Base-by-base conservation (phyloP, 306 rosid genomes). In the Herpetospermum pedunculosum region DNA sequence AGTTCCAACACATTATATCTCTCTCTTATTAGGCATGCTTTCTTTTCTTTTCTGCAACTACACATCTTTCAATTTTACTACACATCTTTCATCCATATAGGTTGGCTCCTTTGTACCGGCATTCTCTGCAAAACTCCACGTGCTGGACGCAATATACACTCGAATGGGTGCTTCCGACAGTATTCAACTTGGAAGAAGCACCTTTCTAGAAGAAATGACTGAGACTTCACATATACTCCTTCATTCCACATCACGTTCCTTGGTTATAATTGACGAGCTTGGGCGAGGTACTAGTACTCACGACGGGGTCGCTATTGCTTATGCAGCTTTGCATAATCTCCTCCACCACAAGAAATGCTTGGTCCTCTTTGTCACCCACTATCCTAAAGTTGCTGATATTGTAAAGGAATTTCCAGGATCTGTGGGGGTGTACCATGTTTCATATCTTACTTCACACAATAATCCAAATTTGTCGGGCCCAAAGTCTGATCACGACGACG, bases 251-350 rank as follows among this genome's bases (percentile, higher is more conserved):
- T 70, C 76, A 68, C 81, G 78, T 52, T 94, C 98, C 16, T 85
- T 94, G 75, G 96, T 91, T 44, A 86, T 94, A 81, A 81, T 91
- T 1, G 98, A 94, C 67, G 98, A 94, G 87, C 98, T 94, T 73
- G 98, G 98, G 74, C 85, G 98, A 88, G 98, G 98, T 75, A 93
- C 97, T 11, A 91, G 97, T 75, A 93, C 98, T 12, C 98, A 93
- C 46, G 98, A 93, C 50, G 98, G 97, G 2, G 89, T 86, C 79
- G 96, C 98, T 48, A 91, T 93, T 65, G 96, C 98, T 30, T 87
- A 93, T 62, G 94, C 98, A 2, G 85, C 98, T 15, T 77, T 93
- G 81, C 88, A 89, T 77, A 84, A 89, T 86, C 88, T 91, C 50
- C 82, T 91, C 53, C 78, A 82, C 83, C 83, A 86, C 73, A 91